Evolutionary conservation across 805 yeast genomes (phyloP), one percentile per base, ranked within the genome.

Genomic region (Starmerella vitae): DNA sequence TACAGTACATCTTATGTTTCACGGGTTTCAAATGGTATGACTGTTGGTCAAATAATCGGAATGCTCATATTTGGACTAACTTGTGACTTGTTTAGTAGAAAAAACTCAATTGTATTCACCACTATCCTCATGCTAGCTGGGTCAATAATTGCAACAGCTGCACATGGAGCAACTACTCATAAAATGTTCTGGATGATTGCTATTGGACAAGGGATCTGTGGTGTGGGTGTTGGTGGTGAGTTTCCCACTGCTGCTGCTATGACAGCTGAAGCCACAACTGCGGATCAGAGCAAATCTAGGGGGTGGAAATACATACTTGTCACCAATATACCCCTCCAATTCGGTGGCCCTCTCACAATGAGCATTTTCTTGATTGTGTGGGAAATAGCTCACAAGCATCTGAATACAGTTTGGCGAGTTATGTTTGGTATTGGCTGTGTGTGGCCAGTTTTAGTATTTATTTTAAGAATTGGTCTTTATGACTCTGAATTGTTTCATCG

Each of bases 151-250:
- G 78, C 80, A 55, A 71, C 83, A 33, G 84, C 81, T 18, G 64
- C 85, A 10, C 80, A 77, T 48, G 86, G 85, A 27, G 52, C 64
- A 17, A 63, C 76, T 2, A 54, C 63, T 5, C 45, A 50, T 2
- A 84, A 84, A 9, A 71, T 78, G 77, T 72, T 78, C 52, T 77
- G 81, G 84, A 76, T 74, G 82, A 61, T 79, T 51, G 71, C 74
- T 33, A 73, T 79, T n/a, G 64, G 72, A 44, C 67, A 88, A 56
- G 88, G 88, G 50, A 66, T 77, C 8, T 72, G 78, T 34, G 93
- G 91, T 33, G 72, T 78, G 47, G 91, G 91, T 45, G 71, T 78
- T 41, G 85, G 85, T 45, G 83, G 83, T 26, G 85, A 78, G 54
- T 78, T 78, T 52, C 78, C 80, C 9, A 75, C 80, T 1, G 72